Evolutionary conservation across 208 protist genomes (phyloP).

Genomic region (Acanthamoeba culbertsoni): DNA sequence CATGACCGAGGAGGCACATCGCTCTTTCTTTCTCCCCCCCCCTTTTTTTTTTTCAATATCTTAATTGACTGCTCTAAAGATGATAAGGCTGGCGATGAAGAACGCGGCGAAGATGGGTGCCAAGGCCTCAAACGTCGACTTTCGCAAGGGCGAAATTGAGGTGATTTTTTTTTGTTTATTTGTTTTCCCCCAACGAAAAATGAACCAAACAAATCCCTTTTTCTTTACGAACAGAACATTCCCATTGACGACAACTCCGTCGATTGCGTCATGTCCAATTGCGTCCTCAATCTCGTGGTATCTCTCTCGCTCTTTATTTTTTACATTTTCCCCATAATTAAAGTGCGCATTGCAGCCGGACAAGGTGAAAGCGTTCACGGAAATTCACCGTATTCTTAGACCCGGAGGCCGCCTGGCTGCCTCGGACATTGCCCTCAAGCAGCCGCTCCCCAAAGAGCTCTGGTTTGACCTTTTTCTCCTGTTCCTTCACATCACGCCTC

Average conservation of each 20-base stretch:
- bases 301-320: too few species aligned
- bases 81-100: background rate
- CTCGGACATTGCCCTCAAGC: background rate
- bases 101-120: background rate
- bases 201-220: background rate
- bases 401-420: background rate
- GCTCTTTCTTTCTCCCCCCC: background rate
- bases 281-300: background rate
- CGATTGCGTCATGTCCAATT: slow-evolving; percentile 11
- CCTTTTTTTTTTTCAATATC: background rate
- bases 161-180: background rate
- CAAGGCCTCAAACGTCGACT: background rate
- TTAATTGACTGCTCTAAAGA: background rate
- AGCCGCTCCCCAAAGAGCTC: background rate
- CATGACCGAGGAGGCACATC: background rate
- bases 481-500: background rate
- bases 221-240: background rate
- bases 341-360: too few species aligned
- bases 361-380: background rate
- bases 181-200: background rate
- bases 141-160: background rate
- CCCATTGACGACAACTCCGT: background rate
- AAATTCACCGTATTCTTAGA: background rate
- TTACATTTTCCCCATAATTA: too few species aligned
- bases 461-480: background rate